Percentiles rank a stretch among this genome's conserved stretches.
Conservation (phyloP, 345 rosid species). For the Moricandia arvensis region DNA sequence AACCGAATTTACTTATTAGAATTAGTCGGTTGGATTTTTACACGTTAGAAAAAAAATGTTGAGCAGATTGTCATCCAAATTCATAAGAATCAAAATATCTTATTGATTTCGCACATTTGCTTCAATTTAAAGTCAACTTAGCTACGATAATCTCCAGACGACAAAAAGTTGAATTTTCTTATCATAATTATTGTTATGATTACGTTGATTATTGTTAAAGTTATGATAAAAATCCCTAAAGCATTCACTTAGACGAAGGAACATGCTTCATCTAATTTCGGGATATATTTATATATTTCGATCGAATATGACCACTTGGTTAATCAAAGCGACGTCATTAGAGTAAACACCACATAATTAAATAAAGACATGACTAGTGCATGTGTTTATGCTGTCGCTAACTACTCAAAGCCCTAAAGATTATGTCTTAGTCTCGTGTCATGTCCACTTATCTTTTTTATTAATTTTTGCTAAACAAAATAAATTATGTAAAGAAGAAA, state of each 20-base stretch:
- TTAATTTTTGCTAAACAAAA: not conserved
- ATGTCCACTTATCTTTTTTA: constrained; percentile 36
- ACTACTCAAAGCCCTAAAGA: constrained; percentile 30
- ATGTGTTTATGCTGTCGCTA: constrained; percentile 41
- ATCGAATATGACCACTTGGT: constrained; percentile 18
- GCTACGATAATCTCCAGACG: constrained; percentile 8
- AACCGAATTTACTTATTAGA: too few relatives aligned
- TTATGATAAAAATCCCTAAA: not conserved
- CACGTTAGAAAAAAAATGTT: too few relatives aligned
- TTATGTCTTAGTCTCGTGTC: constrained; percentile 36
- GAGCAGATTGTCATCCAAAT: not conserved
- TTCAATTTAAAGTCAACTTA: constrained; percentile 25
- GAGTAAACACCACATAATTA: constrained; percentile 33
- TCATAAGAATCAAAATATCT: not conserved
- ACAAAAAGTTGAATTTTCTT: constrained; percentile 19
- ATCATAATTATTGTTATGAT: constrained; percentile 13
- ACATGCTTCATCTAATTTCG: not conserved
- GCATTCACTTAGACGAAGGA: not conserved
- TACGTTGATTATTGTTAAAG: constrained; percentile 2
- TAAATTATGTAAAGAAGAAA: not conserved
- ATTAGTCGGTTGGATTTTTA: too few relatives aligned
- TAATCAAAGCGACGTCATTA: constrained; percentile 27
- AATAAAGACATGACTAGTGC: constrained; percentile 33
- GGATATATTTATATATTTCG: not conserved
- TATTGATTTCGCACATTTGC: constrained; percentile 6